A percentile compares a stretch with the other conserved stretches of the same genome.
Conservation (phyloP, 192 early-diverging fungal species). For the Podila minutissima region DNA sequence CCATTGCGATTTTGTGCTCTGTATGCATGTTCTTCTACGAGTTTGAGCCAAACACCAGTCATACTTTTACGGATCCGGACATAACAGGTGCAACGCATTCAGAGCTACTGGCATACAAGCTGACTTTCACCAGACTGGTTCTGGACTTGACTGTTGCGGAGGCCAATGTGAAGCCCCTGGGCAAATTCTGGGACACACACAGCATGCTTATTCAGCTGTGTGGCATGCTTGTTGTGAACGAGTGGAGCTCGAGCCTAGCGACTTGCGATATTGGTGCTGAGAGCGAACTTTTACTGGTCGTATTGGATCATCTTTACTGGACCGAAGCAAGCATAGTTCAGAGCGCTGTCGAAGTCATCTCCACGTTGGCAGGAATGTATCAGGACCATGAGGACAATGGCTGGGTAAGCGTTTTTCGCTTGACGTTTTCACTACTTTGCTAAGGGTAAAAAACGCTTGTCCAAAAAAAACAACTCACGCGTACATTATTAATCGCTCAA, state of each 20-base stretch:
- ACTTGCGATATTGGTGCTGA: conserved; percentile 54
- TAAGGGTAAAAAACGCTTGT: neutral
- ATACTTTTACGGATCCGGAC: neutral
- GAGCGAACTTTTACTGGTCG: conserved; percentile 68
- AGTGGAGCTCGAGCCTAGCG: conserved; percentile 39
- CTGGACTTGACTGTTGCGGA: conserved; percentile 41
- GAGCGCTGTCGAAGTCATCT: conserved; percentile 72
- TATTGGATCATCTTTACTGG: conserved; percentile 76
- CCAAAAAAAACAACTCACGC: neutral
- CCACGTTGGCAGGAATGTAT: conserved; percentile 67
- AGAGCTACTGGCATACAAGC: conserved; percentile 29
- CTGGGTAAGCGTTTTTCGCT: conserved; percentile 30
- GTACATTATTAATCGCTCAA: neutral
- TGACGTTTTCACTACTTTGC: neutral
- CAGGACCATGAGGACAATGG: conserved; percentile 64
- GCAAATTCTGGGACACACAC: conserved; percentile 52
- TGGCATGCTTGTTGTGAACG: conserved; percentile 47
- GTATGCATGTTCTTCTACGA: conserved; percentile 50
- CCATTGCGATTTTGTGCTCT: conserved; percentile 60
- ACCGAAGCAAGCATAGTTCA: conserved; percentile 67
- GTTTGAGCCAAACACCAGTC: conserved; percentile 7
- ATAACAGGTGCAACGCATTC: neutral
- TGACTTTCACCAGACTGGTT: conserved; percentile 32
- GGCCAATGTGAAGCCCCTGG: conserved; percentile 38
- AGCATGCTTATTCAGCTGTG: conserved; percentile 48